Conservation (phyloP, 257 asterid genomes). For the Leonotis leonurus region DNA sequence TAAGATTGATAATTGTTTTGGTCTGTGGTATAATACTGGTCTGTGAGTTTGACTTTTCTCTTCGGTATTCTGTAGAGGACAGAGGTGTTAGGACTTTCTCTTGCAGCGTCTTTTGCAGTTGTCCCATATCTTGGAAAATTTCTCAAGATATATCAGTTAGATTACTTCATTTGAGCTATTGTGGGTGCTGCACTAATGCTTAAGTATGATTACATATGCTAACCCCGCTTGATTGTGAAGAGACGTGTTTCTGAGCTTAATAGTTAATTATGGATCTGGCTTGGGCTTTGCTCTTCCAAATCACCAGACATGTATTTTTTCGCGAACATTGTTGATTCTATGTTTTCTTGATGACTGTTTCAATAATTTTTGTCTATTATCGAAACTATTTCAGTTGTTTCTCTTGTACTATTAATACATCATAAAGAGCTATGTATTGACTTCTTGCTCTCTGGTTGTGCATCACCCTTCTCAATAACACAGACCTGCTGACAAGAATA, state of each 20-base stretch:
- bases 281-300: neutral
- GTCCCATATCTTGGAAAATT: constrained; percentile 83
- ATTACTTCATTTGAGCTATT: neutral
- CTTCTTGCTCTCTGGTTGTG: neutral
- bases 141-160: constrained; percentile 49
- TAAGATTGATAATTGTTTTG: neutral
- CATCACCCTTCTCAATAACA: neutral
- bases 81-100: constrained; percentile 76
- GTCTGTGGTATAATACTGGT: no score
- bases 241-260: no score
- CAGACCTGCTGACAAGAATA: neutral
- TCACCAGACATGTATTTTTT: neutral
- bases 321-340: neutral
- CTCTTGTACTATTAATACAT: neutral
- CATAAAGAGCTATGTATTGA: neutral
- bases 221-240: no score
- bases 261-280: neutral
- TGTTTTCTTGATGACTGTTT: neutral
- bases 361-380: neutral
- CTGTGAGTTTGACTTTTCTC: neutral
- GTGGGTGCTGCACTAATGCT: no score
- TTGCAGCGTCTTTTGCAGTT: constrained; percentile 64
- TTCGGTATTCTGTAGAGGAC: constrained; percentile 42
- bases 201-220: no score
- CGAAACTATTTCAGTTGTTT: neutral